Conservation (phyloP, 2,329 filamentous ascomycete genomes). For the Xylaria sp. region DNA sequence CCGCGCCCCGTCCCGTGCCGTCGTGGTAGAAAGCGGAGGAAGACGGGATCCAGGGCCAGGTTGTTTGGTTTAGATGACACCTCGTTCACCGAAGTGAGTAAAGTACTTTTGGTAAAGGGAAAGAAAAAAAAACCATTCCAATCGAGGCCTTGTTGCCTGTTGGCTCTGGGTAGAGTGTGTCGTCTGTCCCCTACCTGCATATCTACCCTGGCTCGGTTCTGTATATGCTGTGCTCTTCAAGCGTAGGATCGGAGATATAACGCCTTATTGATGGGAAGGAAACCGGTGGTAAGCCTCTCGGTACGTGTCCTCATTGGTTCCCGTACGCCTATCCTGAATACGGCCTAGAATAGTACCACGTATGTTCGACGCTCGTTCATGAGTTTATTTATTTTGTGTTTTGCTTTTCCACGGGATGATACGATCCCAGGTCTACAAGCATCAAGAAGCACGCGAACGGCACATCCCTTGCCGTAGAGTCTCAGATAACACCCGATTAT, state of each 20-base stretch:
- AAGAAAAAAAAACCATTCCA: background rate
- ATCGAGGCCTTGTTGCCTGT: background rate
- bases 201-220: slow-evolving; percentile 30
- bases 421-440: slow-evolving; percentile 21
- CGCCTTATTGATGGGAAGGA: slow-evolving; percentile 27
- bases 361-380: slow-evolving; percentile 15
- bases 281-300: slow-evolving; percentile 16
- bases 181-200: slow-evolving; percentile 20
- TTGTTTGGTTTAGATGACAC: slow-evolving; percentile 5
- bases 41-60: background rate
- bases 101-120: background rate
- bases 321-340: slow-evolving; percentile 4
- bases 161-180: slow-evolving; percentile 14
- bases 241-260: slow-evolving; percentile 27
- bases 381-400: slow-evolving; percentile 1
- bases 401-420: slow-evolving; percentile 28
- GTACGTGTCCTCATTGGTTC: slow-evolving; percentile 27
- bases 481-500: background rate
- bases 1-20: slow-evolving; percentile 5
- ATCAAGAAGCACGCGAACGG: slow-evolving; percentile 3
- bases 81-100: slow-evolving; percentile 8
- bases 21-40: slow-evolving; percentile 15
- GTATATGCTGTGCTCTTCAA: slow-evolving; percentile 26
- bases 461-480: background rate
- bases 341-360: slow-evolving; percentile 22